Percentiles rank a stretch among this genome's conserved stretches.
Conservation (phyloP, 2,329 filamentous ascomycete species). For the Lomentospora prolificans region DNA sequence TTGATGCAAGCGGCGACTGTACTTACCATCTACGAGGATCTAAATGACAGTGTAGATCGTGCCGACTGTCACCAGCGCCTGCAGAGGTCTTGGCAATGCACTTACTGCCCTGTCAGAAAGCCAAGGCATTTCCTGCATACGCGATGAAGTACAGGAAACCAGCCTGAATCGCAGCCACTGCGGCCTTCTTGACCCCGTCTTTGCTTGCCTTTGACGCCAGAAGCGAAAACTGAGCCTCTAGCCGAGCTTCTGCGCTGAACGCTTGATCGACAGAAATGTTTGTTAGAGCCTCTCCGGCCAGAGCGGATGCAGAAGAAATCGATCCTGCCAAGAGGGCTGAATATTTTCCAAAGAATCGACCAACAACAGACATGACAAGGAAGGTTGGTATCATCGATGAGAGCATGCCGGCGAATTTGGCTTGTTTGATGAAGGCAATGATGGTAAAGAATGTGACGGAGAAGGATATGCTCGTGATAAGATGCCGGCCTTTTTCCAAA, state of each 20-base stretch:
- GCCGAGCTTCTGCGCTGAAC: constrained; percentile 39
- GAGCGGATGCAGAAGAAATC: constrained; percentile 39
- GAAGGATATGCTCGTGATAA: constrained; percentile 46
- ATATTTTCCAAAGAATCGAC: constrained; percentile 38
- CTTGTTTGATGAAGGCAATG: constrained; percentile 50
- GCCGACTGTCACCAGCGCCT: constrained; percentile 25
- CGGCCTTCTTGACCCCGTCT: constrained; percentile 36
- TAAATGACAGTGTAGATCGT: constrained; percentile 46
- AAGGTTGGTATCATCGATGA: constrained; percentile 46
- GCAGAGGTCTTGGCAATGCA: constrained; percentile 20
- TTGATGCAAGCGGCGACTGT: background rate
- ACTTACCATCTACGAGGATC: constrained; percentile 37
- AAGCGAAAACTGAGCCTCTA: constrained; percentile 36
- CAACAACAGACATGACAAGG: constrained; percentile 40
- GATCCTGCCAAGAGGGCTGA: constrained; percentile 31
- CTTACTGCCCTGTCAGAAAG: constrained; percentile 55
- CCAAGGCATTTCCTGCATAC: constrained; percentile 53
- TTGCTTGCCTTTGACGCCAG: constrained; percentile 34
- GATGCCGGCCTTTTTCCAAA: constrained; percentile 54
- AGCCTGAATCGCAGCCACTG: constrained; percentile 43
- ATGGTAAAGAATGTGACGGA: constrained; percentile 53
- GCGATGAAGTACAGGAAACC: constrained; percentile 59
- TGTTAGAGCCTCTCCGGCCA: constrained; percentile 44
- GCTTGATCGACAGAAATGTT: constrained; percentile 46
- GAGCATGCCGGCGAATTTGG: constrained; percentile 46